Conservation (phyloP, 2,329 filamentous ascomycete species). For the Tricladium varicosporioides region DNA sequence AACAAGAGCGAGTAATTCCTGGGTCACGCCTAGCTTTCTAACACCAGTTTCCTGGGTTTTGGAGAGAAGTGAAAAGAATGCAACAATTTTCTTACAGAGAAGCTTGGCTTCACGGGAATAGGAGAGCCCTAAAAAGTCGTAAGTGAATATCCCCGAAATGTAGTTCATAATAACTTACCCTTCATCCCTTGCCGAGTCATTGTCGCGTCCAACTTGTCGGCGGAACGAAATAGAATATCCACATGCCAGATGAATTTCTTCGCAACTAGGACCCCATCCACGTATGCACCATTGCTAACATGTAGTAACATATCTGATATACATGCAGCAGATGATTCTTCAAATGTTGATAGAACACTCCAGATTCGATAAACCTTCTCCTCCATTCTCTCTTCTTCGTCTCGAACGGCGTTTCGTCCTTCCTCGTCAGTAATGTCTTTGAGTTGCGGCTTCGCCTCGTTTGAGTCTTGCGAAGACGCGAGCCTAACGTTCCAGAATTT, state of each 20-base stretch:
- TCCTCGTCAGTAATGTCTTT: conserved; percentile 61
- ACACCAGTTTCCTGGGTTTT: conserved; percentile 92
- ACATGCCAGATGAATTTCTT: conserved; percentile 97
- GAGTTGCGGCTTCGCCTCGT: conserved; percentile 39
- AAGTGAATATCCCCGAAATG: neutral
- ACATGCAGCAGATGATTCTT: conserved; percentile 95
- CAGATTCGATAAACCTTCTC: conserved; percentile 98
- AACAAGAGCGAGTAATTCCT: conserved; percentile 95
- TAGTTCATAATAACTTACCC: conserved; percentile 51
- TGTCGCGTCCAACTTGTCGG: conserved; percentile 77
- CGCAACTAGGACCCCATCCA: conserved; percentile 91
- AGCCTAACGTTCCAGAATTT: conserved; percentile 99
- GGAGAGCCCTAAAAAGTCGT: conserved; percentile 62
- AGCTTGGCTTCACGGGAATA: conserved; percentile 97
- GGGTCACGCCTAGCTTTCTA: conserved; percentile 89
- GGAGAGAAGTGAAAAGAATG: conserved; percentile 92
- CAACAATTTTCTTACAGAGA: conserved; percentile 98
- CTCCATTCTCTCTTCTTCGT: conserved; percentile 91
- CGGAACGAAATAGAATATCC: conserved; percentile 85
- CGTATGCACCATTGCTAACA: conserved; percentile 94
- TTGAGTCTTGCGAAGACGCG: conserved; percentile 40
- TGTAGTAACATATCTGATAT: conserved; percentile 99
- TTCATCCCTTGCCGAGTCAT: conserved; percentile 71
- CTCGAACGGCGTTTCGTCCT: conserved; percentile 72
- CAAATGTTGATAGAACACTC: conserved; percentile 95